Conservation (phyloP, 2,329 filamentous ascomycete species). For the Beauveria pseudobassiana region DNA sequence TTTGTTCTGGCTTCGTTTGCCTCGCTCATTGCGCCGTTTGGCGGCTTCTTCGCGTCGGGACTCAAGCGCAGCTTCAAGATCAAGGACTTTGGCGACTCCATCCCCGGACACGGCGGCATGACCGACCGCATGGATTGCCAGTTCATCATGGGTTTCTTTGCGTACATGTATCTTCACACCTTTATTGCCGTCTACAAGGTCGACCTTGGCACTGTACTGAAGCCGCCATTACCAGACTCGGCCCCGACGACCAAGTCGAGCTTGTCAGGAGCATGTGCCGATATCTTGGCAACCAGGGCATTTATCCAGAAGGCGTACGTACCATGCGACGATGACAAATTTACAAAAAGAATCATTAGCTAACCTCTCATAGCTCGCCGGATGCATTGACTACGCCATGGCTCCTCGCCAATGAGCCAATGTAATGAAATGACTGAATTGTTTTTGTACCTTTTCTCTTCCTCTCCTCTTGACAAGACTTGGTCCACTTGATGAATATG, state of each 20-base stretch:
- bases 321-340: neutral
- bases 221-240: conserved; percentile 81
- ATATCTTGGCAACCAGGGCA: conserved; percentile 59
- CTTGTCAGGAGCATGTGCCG: conserved; percentile 57
- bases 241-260: conserved; percentile 82
- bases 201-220: conserved; percentile 80
- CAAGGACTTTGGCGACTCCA: conserved; percentile 98
- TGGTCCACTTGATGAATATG: neutral
- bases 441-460: conserved; percentile 1
- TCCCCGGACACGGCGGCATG: conserved; percentile 94
- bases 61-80: conserved; percentile 99
- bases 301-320: conserved; percentile 27
- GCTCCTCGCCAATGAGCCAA: conserved; percentile 5
- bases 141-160: conserved; percentile 99
- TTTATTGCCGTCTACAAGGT: conserved; percentile 89
- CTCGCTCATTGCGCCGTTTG: conserved; percentile 93
- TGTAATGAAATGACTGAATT: conserved; percentile 3
- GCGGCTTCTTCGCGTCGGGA: conserved; percentile 95
- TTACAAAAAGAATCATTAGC: neutral
- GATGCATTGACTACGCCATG: conserved; percentile 11
- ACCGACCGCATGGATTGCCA: conserved; percentile 99
- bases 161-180: conserved; percentile 97
- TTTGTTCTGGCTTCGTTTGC: conserved; percentile 87
- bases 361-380: conserved; percentile 6
- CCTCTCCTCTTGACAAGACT: neutral